These are phyloP conservation scores for Phialophora expanda DNA, from an alignment of 2,329 filamentous ascomycete species.

Conservation along the genomic window DNA sequence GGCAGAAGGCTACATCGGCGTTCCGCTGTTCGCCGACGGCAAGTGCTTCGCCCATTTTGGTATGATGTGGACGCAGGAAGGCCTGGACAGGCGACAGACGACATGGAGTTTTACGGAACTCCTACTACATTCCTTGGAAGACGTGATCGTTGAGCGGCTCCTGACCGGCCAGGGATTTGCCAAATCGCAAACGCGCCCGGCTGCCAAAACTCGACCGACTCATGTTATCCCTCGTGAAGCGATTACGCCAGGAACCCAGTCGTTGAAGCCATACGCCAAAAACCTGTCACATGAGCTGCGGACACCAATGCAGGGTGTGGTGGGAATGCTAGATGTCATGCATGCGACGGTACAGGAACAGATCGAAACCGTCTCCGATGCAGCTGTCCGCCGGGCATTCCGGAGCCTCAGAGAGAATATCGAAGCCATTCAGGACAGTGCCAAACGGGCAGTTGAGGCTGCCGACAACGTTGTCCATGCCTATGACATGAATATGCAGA, in stretches of 20 bases:
- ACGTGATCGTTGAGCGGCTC: constrained; percentile 65
- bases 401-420: constrained; percentile 70
- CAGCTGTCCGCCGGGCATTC: constrained; percentile 61
- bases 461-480: constrained; percentile 78
- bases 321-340: constrained; percentile 78
- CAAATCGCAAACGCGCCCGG: constrained; percentile 40
- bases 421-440: constrained; percentile 74
- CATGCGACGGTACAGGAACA: constrained; percentile 73
- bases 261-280: constrained; percentile 72
- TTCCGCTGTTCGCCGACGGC: constrained; percentile 68
- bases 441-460: constrained; percentile 72
- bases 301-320: constrained; percentile 76
- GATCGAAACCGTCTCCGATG: constrained; percentile 59
- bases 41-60: constrained; percentile 74
- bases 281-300: constrained; percentile 73
- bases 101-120: constrained; percentile 72
- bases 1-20: constrained; percentile 69
- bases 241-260: constrained; percentile 63
- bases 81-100: constrained; percentile 60
- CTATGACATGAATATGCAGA: constrained; percentile 75
- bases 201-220: constrained; percentile 40
- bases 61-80: constrained; percentile 71
- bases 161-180: constrained; percentile 59
- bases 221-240: constrained; percentile 61
- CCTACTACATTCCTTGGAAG: constrained; percentile 71